These are phyloP conservation scores for Penicillium canariense DNA, from an alignment of 495 filamentous ascomycete genomes.

Conservation along the genomic window DNA sequence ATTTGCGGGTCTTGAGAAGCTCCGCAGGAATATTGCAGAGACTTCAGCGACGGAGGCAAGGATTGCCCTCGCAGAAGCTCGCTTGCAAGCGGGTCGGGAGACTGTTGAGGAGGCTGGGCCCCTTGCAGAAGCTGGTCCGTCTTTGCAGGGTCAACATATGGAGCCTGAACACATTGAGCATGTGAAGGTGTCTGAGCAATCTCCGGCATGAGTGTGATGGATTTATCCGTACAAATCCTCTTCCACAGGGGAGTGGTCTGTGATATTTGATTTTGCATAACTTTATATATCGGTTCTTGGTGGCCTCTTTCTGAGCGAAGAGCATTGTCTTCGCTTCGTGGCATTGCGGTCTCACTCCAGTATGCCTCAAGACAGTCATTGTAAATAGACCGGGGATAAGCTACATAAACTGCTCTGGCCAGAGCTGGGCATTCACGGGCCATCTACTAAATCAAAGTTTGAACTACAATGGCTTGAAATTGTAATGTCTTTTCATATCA, in stretches of 20 bases:
- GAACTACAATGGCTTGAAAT: background rate
- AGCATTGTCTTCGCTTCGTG: background rate
- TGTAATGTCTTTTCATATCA: conserved; percentile 14
- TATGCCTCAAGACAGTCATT: background rate
- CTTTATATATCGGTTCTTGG: no score
- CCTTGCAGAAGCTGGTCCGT: background rate
- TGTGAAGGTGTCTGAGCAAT: background rate
- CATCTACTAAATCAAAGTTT: background rate
- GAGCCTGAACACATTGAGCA: background rate
- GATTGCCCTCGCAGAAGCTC: background rate
- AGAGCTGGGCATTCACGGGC: background rate
- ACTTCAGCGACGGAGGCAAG: background rate
- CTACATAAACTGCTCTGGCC: background rate
- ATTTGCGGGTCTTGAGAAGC: background rate
- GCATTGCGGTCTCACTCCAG: background rate
- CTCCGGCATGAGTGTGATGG: background rate
- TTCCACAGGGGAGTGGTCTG: no score
- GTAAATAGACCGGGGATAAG: background rate
- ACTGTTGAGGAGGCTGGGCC: background rate
- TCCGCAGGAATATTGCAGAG: background rate
- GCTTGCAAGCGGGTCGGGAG: background rate
- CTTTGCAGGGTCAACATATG: background rate
- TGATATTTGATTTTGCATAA: background rate
- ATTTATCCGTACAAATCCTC: background rate
- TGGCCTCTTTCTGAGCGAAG: background rate